Percentiles rank a stretch among this genome's conserved stretches.
Conservation (phyloP, 257 asterid species). For the Nicotiana sylvestris region DNA sequence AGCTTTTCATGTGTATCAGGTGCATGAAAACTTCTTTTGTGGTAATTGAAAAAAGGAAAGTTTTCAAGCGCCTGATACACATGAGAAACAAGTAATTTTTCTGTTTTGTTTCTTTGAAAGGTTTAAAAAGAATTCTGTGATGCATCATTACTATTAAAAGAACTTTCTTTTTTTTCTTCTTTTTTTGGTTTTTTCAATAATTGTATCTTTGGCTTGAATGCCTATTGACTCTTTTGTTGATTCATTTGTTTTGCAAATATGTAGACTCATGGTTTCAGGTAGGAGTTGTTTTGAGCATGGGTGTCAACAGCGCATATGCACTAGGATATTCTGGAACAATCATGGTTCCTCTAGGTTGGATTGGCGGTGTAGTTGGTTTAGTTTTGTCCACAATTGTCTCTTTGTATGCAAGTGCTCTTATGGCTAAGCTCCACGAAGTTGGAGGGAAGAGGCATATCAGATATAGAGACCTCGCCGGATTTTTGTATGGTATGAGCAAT, state of each 20-base stretch:
- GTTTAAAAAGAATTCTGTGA: not conserved
- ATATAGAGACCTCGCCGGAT: conserved; percentile 41
- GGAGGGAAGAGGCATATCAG: conserved; percentile 96
- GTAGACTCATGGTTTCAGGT: conserved; percentile 99
- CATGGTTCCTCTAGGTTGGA: conserved; percentile 97
- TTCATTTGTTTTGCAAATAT: conserved; percentile 12
- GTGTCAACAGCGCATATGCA: conserved; percentile 93
- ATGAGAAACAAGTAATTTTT: not conserved
- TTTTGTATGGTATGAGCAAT: conserved; percentile 60
- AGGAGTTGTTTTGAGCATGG: conserved; percentile 89
- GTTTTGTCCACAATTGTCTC: conserved; percentile 65
- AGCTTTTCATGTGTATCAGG: no score
- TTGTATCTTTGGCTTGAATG: not conserved
- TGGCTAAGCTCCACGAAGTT: conserved; percentile 89
- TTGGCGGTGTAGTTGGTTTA: conserved; percentile 87
- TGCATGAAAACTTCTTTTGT: no score
- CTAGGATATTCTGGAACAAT: conserved; percentile 88
- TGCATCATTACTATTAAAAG: not conserved
- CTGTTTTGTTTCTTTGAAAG: not conserved
- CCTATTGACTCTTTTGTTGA: conserved; percentile 5
- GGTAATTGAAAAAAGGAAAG: no score
- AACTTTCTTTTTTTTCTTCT: not conserved
- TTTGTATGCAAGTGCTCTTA: conserved; percentile 70
- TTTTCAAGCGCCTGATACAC: no score
- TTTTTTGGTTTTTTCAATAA: not conserved